Evolutionary conservation across 495 filamentous ascomycete species (phyloP), one percentile per base, ranked within the genome.

Genomic region (Geopyxis carbonaria): DNA sequence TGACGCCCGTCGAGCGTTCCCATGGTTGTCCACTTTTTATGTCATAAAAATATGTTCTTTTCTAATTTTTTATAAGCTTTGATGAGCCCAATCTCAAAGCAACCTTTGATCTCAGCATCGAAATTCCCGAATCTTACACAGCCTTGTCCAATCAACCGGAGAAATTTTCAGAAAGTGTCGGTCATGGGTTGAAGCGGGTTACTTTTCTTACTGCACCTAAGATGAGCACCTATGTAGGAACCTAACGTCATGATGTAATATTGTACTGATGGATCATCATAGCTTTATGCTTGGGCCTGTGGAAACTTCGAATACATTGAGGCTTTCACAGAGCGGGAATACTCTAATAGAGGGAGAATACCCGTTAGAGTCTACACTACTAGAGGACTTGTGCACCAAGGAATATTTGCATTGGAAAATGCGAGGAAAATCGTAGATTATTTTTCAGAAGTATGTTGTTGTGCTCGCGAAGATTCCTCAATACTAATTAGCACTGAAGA

Each of bases 291-390:
- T 11, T 97, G 89, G 89, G 87, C 87, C 15, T 70, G 93, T 42
- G 89, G 91, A 44, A 89, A 95, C 55, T 93, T 97, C 44, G 87
- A 93, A 58, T 92, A 92, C 53, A 72, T 94, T 28, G 89, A 97
- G 59, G 78, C 75, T 31, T 78, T 78, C 58, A 97, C 89, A 6
- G 65, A 78, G 49, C 69, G 86, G 34, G 75, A 78, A 61, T 94
- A 97, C 59, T 73, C 87, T 38, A 89, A 82, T 45, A 80, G 80
- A 60, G 52, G 52, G 15, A 75, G 69, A 39, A 66, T 95, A 16
- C 89, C 89, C n/a, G 83, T 94, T 5, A 73, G 89, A 31, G 86
- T 97, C 8, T 97, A 94, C 54, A 93, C 87, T 0, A 95, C 89
- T 1, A 76, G 70, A 31, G 89, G 87, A 3, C 67, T 94, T 19